Percentiles rank a stretch among this genome's conserved stretches.
Conservation (phyloP, 23 red algal species). For the Pyropia haitanensis region DNA sequence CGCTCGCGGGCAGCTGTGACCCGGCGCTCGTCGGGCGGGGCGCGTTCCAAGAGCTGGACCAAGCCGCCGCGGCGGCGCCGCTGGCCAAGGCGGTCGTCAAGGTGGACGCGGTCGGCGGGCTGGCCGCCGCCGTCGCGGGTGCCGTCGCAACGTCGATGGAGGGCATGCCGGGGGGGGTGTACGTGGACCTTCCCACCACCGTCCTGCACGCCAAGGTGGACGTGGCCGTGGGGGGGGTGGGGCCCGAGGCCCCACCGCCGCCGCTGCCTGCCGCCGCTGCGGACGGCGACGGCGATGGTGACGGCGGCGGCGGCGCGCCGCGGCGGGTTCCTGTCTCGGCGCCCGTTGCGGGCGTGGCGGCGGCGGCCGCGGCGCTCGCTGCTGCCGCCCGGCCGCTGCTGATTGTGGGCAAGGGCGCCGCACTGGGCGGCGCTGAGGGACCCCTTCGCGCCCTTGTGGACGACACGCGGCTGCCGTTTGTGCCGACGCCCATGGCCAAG, state of each 20-base stretch:
- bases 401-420: slow-evolving; percentile 11
- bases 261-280: not conserved
- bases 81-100: too few species aligned
- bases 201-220: slow-evolving; percentile 6
- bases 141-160: slow-evolving; percentile 1
- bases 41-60: too few species aligned
- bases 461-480: slow-evolving; percentile 3
- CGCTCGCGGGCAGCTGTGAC: too few species aligned
- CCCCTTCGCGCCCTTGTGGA: not conserved
- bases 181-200: slow-evolving; percentile 12
- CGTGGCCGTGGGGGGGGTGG: not conserved
- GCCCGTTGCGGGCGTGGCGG: too few species aligned
- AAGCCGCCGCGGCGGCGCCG: not conserved
- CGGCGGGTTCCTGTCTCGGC: too few species aligned
- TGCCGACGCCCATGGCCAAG: slow-evolving; percentile 13
- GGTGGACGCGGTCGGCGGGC: too few species aligned
- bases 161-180: slow-evolving; percentile 12
- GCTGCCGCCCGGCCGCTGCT: slow-evolving; percentile 4
- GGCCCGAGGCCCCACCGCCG: too few species aligned
- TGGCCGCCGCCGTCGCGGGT: not conserved
- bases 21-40: too few species aligned
- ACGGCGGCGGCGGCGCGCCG: too few species aligned
- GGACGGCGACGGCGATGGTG: too few species aligned
- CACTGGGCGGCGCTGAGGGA: not conserved
- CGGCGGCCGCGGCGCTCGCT: too few species aligned